Evolutionary conservation across 129 eudicot genomes (phyloP).

Genomic region (Pittosporum tobira): DNA sequence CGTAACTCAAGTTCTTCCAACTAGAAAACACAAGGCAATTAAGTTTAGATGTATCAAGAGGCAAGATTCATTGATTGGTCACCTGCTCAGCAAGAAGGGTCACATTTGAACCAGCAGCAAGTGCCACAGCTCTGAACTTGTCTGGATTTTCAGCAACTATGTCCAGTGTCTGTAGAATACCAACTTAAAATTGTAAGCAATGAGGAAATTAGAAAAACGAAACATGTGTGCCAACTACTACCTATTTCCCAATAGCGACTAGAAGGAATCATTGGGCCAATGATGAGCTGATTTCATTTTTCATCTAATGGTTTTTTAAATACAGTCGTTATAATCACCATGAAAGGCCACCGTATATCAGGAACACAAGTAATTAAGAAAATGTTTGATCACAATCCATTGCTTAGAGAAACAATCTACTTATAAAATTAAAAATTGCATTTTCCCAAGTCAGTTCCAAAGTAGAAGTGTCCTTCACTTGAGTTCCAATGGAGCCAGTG

Average conservation of each 20-base stretch:
- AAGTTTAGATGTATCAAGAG: neutral
- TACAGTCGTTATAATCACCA: neutral
- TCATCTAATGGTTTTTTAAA: neutral
- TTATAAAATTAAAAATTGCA: neutral
- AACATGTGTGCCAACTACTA: too few relatives aligned
- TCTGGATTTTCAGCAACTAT: constrained; percentile 97
- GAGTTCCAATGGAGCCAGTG: constrained; percentile 97
- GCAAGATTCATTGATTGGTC: constrained; percentile 4
- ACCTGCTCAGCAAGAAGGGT: constrained; percentile 99
- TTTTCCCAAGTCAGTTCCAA: neutral
- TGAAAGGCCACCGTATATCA: neutral
- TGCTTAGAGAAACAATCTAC: too few relatives aligned
- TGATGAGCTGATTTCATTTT: neutral
- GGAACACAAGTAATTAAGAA: neutral
- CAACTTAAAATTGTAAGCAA: constrained; percentile 11
- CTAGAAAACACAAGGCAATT: neutral
- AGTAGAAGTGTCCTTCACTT: constrained; percentile 35
- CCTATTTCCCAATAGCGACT: too few relatives aligned
- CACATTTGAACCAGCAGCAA: constrained; percentile 97
- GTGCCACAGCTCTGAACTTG: constrained; percentile 88
- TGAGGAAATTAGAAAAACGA: neutral
- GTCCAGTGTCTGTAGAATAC: constrained; percentile 69
- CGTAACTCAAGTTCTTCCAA: constrained; percentile 1
- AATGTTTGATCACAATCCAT: neutral
- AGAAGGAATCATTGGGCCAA: too few relatives aligned